These are phyloP conservation scores for Perkinsus olseni DNA, from an alignment of 169 alveolate genomes.

Conservation along the genomic window DNA sequence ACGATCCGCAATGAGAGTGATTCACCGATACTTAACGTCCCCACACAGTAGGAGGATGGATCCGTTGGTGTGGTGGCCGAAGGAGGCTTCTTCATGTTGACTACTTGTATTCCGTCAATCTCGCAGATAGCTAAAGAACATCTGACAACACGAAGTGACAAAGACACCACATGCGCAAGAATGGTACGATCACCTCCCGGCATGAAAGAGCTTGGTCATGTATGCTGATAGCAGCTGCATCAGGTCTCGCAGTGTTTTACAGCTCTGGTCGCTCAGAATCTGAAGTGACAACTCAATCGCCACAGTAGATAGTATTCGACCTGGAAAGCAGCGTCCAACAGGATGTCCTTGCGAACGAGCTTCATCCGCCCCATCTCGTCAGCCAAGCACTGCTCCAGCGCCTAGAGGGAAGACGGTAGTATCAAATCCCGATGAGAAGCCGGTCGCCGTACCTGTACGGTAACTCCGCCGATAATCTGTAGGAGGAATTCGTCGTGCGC, in stretches of 20 bases:
- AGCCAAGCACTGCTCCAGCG: not conserved
- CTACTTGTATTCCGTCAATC: not conserved
- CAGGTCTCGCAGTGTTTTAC: not conserved
- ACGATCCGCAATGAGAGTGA: not conserved
- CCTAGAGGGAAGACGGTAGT: too few species aligned
- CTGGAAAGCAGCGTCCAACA: not conserved
- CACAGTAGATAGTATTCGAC: not conserved
- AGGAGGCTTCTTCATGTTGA: not conserved
- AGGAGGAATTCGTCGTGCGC: not conserved
- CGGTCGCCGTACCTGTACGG: not conserved
- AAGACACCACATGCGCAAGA: not conserved
- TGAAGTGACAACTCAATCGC: not conserved
- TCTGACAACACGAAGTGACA: not conserved
- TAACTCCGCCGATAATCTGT: not conserved
- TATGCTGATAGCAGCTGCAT: not conserved
- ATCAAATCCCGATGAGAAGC: too few species aligned
- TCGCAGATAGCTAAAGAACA: not conserved
- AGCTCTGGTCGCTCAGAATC: not conserved
- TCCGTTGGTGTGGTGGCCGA: not conserved
- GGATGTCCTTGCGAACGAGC: not conserved
- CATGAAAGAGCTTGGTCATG: not conserved
- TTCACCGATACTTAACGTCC: not conserved
- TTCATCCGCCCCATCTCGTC: not conserved
- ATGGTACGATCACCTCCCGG: not conserved
- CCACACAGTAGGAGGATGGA: not conserved